Evolutionary conservation across 2,329 filamentous ascomycete genomes (phyloP).

Genomic region (Nannizzia gypsea): DNA sequence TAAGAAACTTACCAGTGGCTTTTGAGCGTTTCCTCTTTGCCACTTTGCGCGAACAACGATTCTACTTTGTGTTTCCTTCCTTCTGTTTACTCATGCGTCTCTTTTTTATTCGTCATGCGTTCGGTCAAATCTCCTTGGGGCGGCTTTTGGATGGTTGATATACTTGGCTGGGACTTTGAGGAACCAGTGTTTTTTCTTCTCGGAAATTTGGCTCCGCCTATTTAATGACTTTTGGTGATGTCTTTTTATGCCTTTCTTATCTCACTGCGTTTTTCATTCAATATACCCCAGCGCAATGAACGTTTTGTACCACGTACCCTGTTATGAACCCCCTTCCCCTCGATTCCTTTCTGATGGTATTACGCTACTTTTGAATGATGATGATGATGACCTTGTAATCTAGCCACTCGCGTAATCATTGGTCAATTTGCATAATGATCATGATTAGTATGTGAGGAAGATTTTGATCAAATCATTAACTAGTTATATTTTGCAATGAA

Average conservation of each 20-base stretch:
- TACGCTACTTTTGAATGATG: not conserved
- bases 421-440: not conserved
- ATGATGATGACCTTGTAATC: not conserved
- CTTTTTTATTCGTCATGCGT: too few species aligned
- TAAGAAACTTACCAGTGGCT: slow-evolving; percentile 28
- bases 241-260: not conserved
- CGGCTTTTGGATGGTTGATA: slow-evolving; percentile 1
- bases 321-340: not conserved
- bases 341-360: not conserved
- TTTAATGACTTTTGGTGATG: not conserved
- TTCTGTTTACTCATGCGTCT: too few species aligned
- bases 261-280: not conserved
- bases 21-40: not conserved
- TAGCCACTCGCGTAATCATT: not conserved
- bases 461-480: not conserved
- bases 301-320: not conserved
- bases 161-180: not conserved
- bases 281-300: slow-evolving; percentile 5
- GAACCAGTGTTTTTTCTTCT: not conserved
- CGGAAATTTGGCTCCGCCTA: not conserved
- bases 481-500: not conserved
- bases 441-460: not conserved
- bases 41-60: not conserved
- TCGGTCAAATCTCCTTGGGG: not conserved
- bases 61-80: not conserved